Evolutionary conservation across 352 stramenopile genomes (phyloP).

Genomic region (Phytophthora sp.): DNA sequence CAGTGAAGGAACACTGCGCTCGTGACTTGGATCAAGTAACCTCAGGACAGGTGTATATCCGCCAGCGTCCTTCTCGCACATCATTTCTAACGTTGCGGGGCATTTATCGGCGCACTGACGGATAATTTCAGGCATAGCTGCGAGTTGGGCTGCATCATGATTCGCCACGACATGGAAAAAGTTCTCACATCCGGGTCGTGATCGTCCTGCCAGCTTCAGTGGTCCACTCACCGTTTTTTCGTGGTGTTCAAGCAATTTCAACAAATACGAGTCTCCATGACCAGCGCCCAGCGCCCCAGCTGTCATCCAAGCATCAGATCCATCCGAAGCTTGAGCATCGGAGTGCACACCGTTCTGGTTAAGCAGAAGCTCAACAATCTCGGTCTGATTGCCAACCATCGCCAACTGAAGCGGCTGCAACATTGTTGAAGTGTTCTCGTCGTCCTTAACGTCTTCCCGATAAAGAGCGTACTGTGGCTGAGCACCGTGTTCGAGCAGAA

Average conservation of each 20-base stretch:
- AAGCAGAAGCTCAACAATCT: conserved; percentile 62
- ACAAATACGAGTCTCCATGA: conserved; percentile 52
- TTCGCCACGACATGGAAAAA: conserved; percentile 69
- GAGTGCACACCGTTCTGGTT: conserved; percentile 48
- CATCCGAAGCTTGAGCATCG: conserved; percentile 42
- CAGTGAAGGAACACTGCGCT: conserved; percentile 13
- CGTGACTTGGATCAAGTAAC: conserved; percentile 43
- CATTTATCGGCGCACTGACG: conserved; percentile 44
- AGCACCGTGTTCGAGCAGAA: conserved; percentile 62
- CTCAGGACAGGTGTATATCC: conserved; percentile 62
- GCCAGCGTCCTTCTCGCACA: conserved; percentile 54
- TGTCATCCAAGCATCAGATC: conserved; percentile 67
- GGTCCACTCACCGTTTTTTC: conserved; percentile 36
- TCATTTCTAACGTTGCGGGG: conserved; percentile 34
- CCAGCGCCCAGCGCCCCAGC: conserved; percentile 40
- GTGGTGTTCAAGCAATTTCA: conserved; percentile 57
- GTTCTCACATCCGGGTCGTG: conserved; percentile 40
- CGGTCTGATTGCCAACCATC: conserved; percentile 50
- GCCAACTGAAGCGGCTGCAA: conserved; percentile 68
- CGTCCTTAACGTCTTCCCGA: conserved; percentile 19
- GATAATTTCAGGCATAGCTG: conserved; percentile 43
- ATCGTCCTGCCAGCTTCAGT: conserved; percentile 38
- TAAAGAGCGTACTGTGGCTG: conserved; percentile 52
- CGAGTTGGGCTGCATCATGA: conserved; percentile 28
- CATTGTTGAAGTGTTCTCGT: conserved; percentile 14